Conservation (phyloP, 2,329 filamentous ascomycete genomes). For the Colletotrichum sp. region DNA sequence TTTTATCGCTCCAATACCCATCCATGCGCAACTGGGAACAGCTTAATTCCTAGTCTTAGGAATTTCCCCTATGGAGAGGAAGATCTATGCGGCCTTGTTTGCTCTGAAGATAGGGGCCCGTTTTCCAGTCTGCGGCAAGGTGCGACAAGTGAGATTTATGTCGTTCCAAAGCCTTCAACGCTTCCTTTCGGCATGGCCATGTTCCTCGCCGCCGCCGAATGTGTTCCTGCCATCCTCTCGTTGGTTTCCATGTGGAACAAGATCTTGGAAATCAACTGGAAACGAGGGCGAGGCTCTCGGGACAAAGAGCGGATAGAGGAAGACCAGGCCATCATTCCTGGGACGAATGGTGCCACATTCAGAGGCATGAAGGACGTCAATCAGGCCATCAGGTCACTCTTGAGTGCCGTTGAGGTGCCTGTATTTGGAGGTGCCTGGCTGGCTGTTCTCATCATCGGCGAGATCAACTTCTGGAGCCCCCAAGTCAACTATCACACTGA, state of each 20-base stretch:
- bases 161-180: conserved; percentile 60
- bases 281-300: conserved; percentile 32
- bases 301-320: conserved; percentile 31
- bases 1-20: conserved; percentile 60
- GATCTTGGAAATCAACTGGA: conserved; percentile 68
- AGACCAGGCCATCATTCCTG: conserved; percentile 47
- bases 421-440: conserved; percentile 64
- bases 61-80: conserved; percentile 49
- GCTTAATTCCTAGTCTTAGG: conserved; percentile 36
- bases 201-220: conserved; percentile 67
- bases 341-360: conserved; percentile 59
- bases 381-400: conserved; percentile 55
- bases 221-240: conserved; percentile 67
- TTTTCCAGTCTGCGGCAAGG: conserved; percentile 59
- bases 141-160: conserved; percentile 64
- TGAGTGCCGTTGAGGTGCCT: conserved; percentile 61
- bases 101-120: conserved; percentile 50
- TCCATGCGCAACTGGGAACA: conserved; percentile 46
- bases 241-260: conserved; percentile 68
- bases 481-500: conserved; percentile 65
- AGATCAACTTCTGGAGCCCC: conserved; percentile 66
- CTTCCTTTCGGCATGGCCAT: conserved; percentile 65
- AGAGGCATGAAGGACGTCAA: conserved; percentile 60
- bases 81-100: conserved; percentile 51
- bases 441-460: conserved; percentile 64